These are phyloP conservation scores for Cichorium intybus DNA, from an alignment of 140 eudicot species.

Conservation along the genomic window DNA sequence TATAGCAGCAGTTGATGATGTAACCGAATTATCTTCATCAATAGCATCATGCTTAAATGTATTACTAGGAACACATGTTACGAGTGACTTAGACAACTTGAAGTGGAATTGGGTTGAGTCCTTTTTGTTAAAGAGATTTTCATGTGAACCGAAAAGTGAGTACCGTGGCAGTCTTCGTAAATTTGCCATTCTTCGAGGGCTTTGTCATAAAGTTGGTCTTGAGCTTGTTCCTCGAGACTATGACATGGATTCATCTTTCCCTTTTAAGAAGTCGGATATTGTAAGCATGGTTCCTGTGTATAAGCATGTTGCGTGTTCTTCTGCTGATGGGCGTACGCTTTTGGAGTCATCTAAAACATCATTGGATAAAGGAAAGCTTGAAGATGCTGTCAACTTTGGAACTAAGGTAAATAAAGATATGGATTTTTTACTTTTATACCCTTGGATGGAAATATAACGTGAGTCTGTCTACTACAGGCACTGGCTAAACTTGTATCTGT, in stretches of 20 bases:
- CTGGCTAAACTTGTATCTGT: slow-evolving; percentile 70
- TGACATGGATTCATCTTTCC: slow-evolving; percentile 62
- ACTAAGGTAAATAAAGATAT: slow-evolving; percentile 50
- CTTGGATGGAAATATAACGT: neutral
- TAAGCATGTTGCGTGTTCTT: slow-evolving; percentile 67
- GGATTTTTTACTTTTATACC: neutral
- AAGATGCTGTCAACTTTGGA: slow-evolving; percentile 78
- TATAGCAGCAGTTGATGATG: slow-evolving; percentile 62
- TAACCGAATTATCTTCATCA: slow-evolving; percentile 58
- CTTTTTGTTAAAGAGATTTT: slow-evolving; percentile 72
- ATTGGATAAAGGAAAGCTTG: slow-evolving; percentile 78
- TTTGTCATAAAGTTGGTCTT: slow-evolving; percentile 91
- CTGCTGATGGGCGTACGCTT: slow-evolving; percentile 93
- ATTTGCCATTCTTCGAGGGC: slow-evolving; percentile 90
- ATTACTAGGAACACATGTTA: slow-evolving; percentile 43
- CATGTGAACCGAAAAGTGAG: slow-evolving; percentile 74
- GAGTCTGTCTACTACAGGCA: slow-evolving; percentile 55
- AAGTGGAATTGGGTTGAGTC: slow-evolving; percentile 82
- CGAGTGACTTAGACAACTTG: slow-evolving; percentile 39
- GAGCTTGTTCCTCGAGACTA: slow-evolving; percentile 80
- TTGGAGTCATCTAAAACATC: slow-evolving; percentile 84
- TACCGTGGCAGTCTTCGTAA: slow-evolving; percentile 61
- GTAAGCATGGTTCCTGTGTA: slow-evolving; percentile 72
- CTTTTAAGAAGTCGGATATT: slow-evolving; percentile 61
- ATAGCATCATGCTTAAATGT: slow-evolving; percentile 79